A percentile compares a stretch with the other conserved stretches of the same genome.
Conservation (phyloP, 1,284 basidiomycete species). For the Fistulinella cinereoalba region DNA sequence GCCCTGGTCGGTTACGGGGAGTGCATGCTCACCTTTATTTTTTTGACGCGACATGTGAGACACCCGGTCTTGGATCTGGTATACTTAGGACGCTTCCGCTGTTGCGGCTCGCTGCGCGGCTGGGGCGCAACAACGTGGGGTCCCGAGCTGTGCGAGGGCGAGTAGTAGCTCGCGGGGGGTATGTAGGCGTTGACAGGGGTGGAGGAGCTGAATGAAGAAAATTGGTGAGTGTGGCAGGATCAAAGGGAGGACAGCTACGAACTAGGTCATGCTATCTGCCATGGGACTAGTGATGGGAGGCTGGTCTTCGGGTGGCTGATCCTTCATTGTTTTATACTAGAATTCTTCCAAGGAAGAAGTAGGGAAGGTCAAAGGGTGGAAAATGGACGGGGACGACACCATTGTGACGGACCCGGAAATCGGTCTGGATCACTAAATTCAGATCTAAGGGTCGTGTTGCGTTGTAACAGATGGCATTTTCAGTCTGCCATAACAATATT, state of each 20-base stretch:
- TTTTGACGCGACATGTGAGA: constrained; percentile 80
- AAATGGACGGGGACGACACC: constrained; percentile 48
- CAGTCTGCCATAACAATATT: constrained; percentile 40
- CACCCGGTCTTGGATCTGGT: constrained; percentile 84
- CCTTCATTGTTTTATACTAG: constrained; percentile 45
- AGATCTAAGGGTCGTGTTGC: constrained; percentile 55
- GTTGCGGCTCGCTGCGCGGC: constrained; percentile 48
- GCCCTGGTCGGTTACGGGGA: constrained; percentile 5
- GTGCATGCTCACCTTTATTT: constrained; percentile 65
- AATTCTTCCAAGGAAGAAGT: constrained; percentile 29
- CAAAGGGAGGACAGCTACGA: constrained; percentile 31
- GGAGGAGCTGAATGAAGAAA: constrained; percentile 31
- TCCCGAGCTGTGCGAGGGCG: constrained; percentile 36
- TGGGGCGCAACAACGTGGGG: constrained; percentile 48
- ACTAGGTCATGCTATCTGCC: constrained; percentile 62
- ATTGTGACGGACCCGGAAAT: constrained; percentile 51
- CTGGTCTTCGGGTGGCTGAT: constrained; percentile 37
- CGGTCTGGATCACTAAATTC: constrained; percentile 59
- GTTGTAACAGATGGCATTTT: constrained; percentile 41
- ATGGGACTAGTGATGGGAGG: constrained; percentile 46
- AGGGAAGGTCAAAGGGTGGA: constrained; percentile 38
- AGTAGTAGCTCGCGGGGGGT: constrained; percentile 44
- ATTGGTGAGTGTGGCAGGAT: constrained; percentile 2
- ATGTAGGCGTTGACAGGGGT: constrained; percentile 43
- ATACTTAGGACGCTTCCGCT: constrained; percentile 80